Evolutionary conservation across 2,329 filamentous ascomycete species (phyloP), one percentile per base, ranked within the genome.

Genomic region (Ceratocystis lukuohia): DNA sequence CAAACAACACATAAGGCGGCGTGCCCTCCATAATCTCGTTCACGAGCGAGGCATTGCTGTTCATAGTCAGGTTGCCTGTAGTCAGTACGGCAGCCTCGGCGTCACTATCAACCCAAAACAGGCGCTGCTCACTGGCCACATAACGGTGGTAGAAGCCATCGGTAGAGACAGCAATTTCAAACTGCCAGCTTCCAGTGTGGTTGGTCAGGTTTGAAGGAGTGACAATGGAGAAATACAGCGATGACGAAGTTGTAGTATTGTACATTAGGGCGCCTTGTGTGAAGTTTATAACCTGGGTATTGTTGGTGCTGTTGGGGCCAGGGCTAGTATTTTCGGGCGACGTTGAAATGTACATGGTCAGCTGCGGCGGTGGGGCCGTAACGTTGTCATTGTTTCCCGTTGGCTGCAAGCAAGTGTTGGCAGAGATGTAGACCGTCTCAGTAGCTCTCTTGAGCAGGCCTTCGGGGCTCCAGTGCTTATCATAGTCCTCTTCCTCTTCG

Each of bases 31-130:
- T 79, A 33, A 82, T 64, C 5, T 67, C 63, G n/a, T 64, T 12
- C 12, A 67, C 57, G 10, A 69, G 82, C 77, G 87, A 71, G 78
- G 73, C 74, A 2, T 79, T 72, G 68, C 81, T 79, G 12, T 85
- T 77, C 1, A 77, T 74, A 1, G 88, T 91, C 62, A 92, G 76
- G 71, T 92, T 88, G 65, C 85, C 81, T 0, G 91, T 95, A 57
- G 88, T 86, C 53, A 99, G 80, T 30, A 99, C 79, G 1, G 90
- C 88, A 1, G 90, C 87, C 37, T 81, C 82, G 56, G 84, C 86
- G 74, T 97, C 94, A 28, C 89, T 91, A 72, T 97, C 94, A 64
- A 96, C 84, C 76, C 92, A 88, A 71, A 85, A 83, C 6, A 96
- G 79, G 1, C 65, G 69, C 12, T 69, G 77, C 22, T 78, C 73